Percentiles rank a stretch among this genome's conserved stretches.
Conservation (phyloP, 176 grass and related monocot genomes). For the Oropetium thomaeum region DNA sequence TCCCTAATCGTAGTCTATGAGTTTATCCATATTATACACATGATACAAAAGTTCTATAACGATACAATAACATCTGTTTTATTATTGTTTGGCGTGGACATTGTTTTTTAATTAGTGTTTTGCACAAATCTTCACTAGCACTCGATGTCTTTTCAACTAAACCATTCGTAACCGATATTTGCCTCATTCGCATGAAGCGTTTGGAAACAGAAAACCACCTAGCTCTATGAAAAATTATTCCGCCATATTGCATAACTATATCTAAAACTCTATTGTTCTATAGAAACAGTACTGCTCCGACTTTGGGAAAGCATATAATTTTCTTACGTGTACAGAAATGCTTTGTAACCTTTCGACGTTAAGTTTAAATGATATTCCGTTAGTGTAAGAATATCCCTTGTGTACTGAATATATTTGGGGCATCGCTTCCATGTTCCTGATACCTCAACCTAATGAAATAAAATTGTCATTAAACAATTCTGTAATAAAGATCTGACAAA, state of each 20-base stretch:
- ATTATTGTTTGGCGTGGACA: not conserved
- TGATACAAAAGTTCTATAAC: not conserved
- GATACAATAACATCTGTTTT: no score
- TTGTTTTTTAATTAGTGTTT: not conserved
- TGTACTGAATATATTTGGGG: slow-evolving; percentile 37
- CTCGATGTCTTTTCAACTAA: not conserved
- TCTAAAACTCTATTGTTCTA: not conserved
- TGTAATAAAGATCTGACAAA: not conserved
- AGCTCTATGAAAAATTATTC: not conserved
- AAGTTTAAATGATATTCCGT: slow-evolving; percentile 66
- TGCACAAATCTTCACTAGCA: not conserved
- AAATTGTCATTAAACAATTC: not conserved
- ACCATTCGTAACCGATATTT: not conserved
- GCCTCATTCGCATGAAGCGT: not conserved
- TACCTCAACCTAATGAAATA: slow-evolving; percentile 38
- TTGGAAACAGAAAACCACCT: not conserved
- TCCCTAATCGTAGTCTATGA: not conserved
- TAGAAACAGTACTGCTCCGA: not conserved
- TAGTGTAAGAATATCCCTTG: slow-evolving; percentile 40
- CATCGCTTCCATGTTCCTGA: slow-evolving; percentile 48
- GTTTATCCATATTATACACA: not conserved
- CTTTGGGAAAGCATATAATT: not conserved
- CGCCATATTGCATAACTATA: not conserved
- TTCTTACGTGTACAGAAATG: slow-evolving; percentile 52
- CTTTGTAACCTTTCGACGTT: slow-evolving; percentile 59